Evolutionary conservation across 177 flowering plant species (phyloP).

Genomic region (Vitis hybrid): DNA sequence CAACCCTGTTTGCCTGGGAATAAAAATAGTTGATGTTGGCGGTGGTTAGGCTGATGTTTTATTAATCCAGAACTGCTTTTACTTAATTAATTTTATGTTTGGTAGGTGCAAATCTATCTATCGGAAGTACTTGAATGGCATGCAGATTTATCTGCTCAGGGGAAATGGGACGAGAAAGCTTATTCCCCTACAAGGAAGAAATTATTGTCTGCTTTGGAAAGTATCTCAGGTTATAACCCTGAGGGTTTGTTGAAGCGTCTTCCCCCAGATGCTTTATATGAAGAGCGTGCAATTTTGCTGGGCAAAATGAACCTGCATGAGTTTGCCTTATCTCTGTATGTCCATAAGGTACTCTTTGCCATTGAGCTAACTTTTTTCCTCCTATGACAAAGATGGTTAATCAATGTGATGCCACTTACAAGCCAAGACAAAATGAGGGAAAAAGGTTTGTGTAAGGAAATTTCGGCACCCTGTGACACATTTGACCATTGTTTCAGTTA

Average conservation of each 20-base stretch:
- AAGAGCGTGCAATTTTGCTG: conserved; percentile 92
- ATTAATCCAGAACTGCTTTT: background rate
- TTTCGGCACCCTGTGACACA: background rate
- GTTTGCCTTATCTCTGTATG: conserved; percentile 90
- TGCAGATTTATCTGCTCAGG: conserved; percentile 58
- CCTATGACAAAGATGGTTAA: background rate
- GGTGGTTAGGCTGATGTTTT: background rate
- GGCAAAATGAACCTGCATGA: conserved; percentile 98
- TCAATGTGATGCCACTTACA: background rate
- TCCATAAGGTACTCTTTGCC: conserved; percentile 72
- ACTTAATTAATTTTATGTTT: background rate
- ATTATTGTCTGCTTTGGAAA: conserved; percentile 79
- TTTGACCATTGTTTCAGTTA: background rate
- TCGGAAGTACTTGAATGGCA: conserved; percentile 95
- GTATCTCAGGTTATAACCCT: conserved; percentile 80
- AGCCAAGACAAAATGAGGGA: background rate
- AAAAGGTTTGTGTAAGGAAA: background rate
- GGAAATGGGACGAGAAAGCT: conserved; percentile 85
- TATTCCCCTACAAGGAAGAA: conserved; percentile 83
- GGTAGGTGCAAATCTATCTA: conserved; percentile 94
- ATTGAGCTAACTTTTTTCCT: background rate
- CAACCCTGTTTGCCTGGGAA: background rate
- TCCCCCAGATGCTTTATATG: conserved; percentile 84
- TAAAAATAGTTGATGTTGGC: background rate
- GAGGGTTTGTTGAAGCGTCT: conserved; percentile 81